Base-by-base conservation (phyloP, 768 basidiomycete species). In the Russula vinacea region DNA sequence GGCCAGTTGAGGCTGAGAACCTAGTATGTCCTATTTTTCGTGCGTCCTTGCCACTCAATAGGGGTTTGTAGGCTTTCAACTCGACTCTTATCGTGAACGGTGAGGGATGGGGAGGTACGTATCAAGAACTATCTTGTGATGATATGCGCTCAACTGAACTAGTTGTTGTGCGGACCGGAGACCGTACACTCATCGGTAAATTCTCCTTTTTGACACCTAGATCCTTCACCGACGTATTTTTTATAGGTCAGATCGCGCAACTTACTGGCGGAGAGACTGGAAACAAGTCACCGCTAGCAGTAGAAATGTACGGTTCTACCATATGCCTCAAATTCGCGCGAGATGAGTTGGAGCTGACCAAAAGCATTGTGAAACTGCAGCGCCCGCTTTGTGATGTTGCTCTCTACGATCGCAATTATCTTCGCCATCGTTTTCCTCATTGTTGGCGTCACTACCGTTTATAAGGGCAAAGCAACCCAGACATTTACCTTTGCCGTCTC, bases 81-180 rank as follows among this genome's bases (percentile, higher is more conserved):
- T 87, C 85, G 5, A 87, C 86, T 4, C 76, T 87, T 13, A 74
- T 87, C 13, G 83, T 88, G 62, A 87, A 86, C 68, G 86, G 87
- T n/a, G 86, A 88, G 77, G 87, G 76, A 62, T 87, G 84, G 81
- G 86, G 86, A 62, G 72, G 85, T 85, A 69, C 70, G 83, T 76
- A 49, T 47, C 26, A 8, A 44, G n/a, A 42, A 6, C 14, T 39
- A 8, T 37, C n/a, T 13, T 66, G 62, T 39, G 10, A 32, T 5
- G 29, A 47, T 57, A 42, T 26, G 32, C 53, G 42, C 32, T 33
- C 45, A 47, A 62, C 66, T 22, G 39, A 19, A 58, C 19, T n/a
- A 86, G 86, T 84, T 50, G 86, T 87, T 51, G 83, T 86, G 19
- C 81, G 84, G 29, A 87, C 85, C 13, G 86, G 86, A 42, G 86